Evolutionary conservation across 2,329 filamentous ascomycete genomes (phyloP).

Genomic region (Fusarium sp.): DNA sequence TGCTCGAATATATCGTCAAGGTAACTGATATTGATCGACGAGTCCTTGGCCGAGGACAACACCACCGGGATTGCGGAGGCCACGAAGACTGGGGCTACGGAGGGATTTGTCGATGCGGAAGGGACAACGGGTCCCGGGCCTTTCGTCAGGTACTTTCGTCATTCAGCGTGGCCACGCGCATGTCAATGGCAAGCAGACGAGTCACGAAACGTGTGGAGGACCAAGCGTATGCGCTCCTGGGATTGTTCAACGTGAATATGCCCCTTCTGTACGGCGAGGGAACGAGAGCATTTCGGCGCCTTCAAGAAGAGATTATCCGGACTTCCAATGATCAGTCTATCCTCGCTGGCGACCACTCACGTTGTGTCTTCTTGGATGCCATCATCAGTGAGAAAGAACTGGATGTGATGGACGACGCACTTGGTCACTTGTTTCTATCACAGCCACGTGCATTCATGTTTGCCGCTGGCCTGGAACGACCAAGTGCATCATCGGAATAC

Average conservation of each 20-base stretch:
- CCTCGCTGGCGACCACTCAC: no score
- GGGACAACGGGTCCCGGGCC: fast-evolving
- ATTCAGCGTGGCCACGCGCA: neutral
- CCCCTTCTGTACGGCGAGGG: neutral
- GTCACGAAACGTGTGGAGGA: neutral
- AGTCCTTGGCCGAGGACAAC: neutral
- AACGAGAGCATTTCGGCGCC: neutral
- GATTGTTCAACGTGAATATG: neutral
- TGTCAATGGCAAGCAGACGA: neutral
- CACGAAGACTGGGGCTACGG: no score
- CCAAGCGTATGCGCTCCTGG: neutral
- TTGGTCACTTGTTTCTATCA: neutral
- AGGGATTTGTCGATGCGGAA: fast-evolving
- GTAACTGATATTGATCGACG: neutral
- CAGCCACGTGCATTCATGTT: neutral
- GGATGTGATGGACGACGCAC: neutral
- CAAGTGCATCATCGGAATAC: no score
- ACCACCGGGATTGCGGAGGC: neutral
- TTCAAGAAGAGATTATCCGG: neutral
- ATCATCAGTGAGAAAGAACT: fast-evolving
- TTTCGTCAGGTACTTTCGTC: neutral
- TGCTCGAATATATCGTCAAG: neutral
- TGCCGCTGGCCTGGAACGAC: no score
- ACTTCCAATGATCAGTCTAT: neutral
- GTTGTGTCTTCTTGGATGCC: no score